Evolutionary conservation across 257 asterid genomes (phyloP).

Genomic region (Mitragyna speciosa): DNA sequence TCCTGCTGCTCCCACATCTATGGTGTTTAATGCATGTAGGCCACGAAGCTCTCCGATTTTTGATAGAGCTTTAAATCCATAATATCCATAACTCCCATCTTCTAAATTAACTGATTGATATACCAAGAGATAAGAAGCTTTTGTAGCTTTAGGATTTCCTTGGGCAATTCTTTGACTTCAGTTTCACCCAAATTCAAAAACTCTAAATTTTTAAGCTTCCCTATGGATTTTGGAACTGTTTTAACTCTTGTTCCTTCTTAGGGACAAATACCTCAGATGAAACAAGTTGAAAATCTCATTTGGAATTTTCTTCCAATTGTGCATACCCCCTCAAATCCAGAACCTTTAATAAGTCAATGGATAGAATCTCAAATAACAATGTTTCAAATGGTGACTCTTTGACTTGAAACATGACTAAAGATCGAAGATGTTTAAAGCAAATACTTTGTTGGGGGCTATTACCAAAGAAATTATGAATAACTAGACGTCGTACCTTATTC

Average conservation of each 20-base stretch:
- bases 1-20: neutral
- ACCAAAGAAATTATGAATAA: neutral
- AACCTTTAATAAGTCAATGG: conserved; percentile 17
- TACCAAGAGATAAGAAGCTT: conserved; percentile 5
- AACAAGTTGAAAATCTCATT: conserved; percentile 13
- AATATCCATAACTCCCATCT: neutral
- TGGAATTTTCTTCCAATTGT: conserved; percentile 3
- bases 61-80: conserved; percentile 13
- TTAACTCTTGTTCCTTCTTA: conserved; percentile 13
- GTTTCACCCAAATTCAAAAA: conserved; percentile 15
- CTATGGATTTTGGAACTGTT: conserved; percentile 17
- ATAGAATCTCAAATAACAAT: conserved; percentile 10
- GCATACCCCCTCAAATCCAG: neutral
- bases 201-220: conserved; percentile 23
- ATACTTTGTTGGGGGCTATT: neutral
- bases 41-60: conserved; percentile 18
- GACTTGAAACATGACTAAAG: neutral
- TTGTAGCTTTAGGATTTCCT: conserved; percentile 17
- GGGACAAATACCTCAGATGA: conserved; percentile 19
- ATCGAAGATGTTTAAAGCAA: conserved; percentile 3
- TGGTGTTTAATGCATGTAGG: conserved; percentile 4
- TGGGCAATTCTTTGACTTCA: conserved; percentile 12
- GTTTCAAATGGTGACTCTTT: neutral
- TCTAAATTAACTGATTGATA: neutral
- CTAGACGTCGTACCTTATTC: neutral